A percentile compares a stretch with the other conserved stretches of the same genome.
These are phyloP conservation scores for Chalciporus chontae DNA, from an alignment of 768 basidiomycete species.

Conservation along the genomic window DNA sequence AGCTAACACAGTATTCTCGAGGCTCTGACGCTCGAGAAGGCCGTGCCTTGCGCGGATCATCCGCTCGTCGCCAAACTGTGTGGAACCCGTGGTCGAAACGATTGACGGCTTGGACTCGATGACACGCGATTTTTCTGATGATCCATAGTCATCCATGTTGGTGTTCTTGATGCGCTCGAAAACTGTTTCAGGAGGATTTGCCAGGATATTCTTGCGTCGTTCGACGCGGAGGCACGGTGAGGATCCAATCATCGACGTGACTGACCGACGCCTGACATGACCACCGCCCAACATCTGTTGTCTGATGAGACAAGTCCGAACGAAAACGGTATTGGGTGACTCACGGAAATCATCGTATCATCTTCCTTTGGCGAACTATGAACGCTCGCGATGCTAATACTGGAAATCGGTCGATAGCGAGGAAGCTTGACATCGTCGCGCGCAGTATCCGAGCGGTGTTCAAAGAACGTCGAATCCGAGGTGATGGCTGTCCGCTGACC, in stretches of 20 bases:
- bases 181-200: slow-evolving; percentile 26
- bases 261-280: slow-evolving; percentile 64
- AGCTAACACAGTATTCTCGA: slow-evolving; percentile 61
- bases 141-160: slow-evolving; percentile 18
- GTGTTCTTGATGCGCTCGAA: slow-evolving; percentile 36
- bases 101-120: slow-evolving; percentile 61
- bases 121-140: slow-evolving; percentile 45
- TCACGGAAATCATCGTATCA: slow-evolving; percentile 78
- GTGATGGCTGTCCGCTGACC: slow-evolving; percentile 43
- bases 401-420: slow-evolving; percentile 64
- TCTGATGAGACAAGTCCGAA: not conserved
- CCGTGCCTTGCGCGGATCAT: slow-evolving; percentile 66
- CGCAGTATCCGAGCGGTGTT: slow-evolving; percentile 36
- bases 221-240: slow-evolving; percentile 69
- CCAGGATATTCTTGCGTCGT: slow-evolving; percentile 51
- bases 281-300: slow-evolving; percentile 79
- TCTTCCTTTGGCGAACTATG: slow-evolving; percentile 61
- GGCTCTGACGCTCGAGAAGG: slow-evolving; percentile 58
- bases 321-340: slow-evolving; percentile 19
- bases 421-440: slow-evolving; percentile 39
- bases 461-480: slow-evolving; percentile 60
- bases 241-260: slow-evolving; percentile 61
- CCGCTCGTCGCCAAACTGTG: slow-evolving; percentile 61
- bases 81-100: slow-evolving; percentile 53
- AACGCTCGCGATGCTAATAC: slow-evolving; percentile 47